Conservation (phyloP, 108 stramenopile genomes). For the Pinguiococcus pyrenoidosus region DNA sequence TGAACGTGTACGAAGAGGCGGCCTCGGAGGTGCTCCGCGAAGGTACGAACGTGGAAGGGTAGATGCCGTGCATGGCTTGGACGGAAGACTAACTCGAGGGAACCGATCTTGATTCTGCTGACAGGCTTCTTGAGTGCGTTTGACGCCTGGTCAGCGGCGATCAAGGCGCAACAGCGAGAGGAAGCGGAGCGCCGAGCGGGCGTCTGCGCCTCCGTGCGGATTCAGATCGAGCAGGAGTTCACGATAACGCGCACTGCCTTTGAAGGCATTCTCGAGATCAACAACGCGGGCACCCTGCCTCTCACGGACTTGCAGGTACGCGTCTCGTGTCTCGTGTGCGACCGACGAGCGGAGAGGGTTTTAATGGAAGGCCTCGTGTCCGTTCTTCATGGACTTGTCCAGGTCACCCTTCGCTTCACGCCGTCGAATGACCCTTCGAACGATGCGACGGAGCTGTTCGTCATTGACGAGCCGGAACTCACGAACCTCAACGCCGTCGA, state of each 20-base stretch:
- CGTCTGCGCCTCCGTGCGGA: constrained; percentile 22
- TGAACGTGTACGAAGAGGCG: no score
- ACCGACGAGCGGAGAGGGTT: no score
- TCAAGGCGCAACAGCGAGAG: constrained; percentile 26
- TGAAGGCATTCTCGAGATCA: constrained; percentile 18
- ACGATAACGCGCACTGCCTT: constrained; percentile 20
- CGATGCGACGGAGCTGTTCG: constrained; percentile 22
- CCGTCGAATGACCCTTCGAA: constrained; percentile 14
- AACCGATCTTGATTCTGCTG: no score
- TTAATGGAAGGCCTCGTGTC: no score
- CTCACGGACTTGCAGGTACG: no score
- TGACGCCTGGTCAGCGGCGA: constrained; percentile 27
- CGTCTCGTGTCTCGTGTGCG: no score
- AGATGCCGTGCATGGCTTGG: no score
- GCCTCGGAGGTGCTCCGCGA: constrained; percentile 5
- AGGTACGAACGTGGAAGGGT: no score
- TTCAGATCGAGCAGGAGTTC: constrained; percentile 21
- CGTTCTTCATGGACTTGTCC: not conserved
- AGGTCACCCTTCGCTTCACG: constrained; percentile 8
- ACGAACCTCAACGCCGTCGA: constrained; percentile 6
- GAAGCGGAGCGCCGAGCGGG: constrained; percentile 19
- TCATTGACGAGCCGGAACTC: constrained; percentile 16
- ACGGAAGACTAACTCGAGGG: no score
- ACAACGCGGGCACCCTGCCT: constrained; percentile 16
- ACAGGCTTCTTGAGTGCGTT: constrained; percentile 8